Base-by-base conservation (phyloP, 352 stramenopile species). In the Globisporangium cederbergense region DNA sequence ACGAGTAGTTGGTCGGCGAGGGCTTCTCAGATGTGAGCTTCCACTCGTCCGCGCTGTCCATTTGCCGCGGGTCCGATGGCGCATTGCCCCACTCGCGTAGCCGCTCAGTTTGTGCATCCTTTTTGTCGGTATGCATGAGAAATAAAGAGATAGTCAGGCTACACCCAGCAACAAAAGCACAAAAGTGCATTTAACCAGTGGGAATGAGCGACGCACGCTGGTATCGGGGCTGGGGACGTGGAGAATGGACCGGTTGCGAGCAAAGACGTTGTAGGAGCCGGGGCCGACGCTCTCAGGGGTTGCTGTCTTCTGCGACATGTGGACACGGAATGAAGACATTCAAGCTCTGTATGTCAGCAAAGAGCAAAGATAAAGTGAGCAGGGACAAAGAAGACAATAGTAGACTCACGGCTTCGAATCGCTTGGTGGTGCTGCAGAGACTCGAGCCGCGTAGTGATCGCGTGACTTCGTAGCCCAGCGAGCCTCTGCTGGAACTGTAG, bases 21-120 rank as follows among this genome's bases (percentile, higher is more conserved):
- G 78, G 78, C 51, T 86, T 89, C 55, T 89, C 80, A 0, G 79
- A 92, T 25, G 71, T 86, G n/a, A 58, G 60, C 47, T 89, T 90
- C 83, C 83, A 90, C 52, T 83, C 65, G 16, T 70, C 75, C 0
- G 67, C 76, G n/a, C 65, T 77, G 61, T 85, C 76, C 77, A 90
- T 89, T 13, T 68, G 61, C 28, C 83, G 70, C 3, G 45, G 28
- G 36, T 92, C 83, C 9, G 68, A 43, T 14, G 55, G 65, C 5
- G 28, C 42, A 13, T 64, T 64, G 11, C 79, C 75, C 80, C 80
- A 90, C 40, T 89, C 67, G 38, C 54, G 51, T 20, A 90, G 71
- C 11, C 83, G 78, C 52, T 83, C 72, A 7, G 66, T 66, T 3
- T 61, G 28, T 53, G 51, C 14, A 30, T 70, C 60, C 46, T 76